Percentiles rank a stretch among this genome's conserved stretches.
Conservation (phyloP, 306 rosid species). For the Quercus robur region DNA sequence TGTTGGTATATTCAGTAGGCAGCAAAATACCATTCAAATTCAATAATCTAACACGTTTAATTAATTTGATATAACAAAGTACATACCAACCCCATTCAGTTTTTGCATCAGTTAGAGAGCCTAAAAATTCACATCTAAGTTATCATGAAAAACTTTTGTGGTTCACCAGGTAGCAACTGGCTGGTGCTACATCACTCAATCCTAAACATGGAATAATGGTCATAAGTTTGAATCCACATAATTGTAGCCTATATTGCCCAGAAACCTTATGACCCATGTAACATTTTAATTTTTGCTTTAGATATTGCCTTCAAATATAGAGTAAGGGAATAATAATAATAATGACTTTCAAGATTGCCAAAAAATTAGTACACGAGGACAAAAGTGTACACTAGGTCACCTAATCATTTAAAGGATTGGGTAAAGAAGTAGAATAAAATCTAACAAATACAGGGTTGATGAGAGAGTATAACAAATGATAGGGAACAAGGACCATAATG, state of each 20-base stretch:
- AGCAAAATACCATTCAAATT: background rate
- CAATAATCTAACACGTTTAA: background rate
- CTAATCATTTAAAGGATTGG: background rate
- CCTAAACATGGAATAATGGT: background rate
- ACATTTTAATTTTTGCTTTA: too few relatives aligned
- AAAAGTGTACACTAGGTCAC: background rate
- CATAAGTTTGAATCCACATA: background rate
- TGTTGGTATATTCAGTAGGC: background rate
- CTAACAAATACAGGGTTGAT: background rate
- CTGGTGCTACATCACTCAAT: background rate
- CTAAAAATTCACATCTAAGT: background rate
- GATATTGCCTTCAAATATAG: background rate
- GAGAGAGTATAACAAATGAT: background rate
- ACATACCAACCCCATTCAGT: background rate
- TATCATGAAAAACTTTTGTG: background rate
- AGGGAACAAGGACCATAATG: too few relatives aligned
- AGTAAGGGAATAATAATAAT: background rate
- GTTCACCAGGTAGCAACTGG: background rate
- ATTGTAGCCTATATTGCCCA: background rate
- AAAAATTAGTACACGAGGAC: background rate
- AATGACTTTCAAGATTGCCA: background rate
- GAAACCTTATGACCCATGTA: background rate
- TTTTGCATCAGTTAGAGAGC: background rate
- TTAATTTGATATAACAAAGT: background rate
- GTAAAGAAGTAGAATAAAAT: background rate